These are phyloP conservation scores for Colletotrichum lupini DNA, from an alignment of 2,329 filamentous ascomycete species.

Conservation along the genomic window DNA sequence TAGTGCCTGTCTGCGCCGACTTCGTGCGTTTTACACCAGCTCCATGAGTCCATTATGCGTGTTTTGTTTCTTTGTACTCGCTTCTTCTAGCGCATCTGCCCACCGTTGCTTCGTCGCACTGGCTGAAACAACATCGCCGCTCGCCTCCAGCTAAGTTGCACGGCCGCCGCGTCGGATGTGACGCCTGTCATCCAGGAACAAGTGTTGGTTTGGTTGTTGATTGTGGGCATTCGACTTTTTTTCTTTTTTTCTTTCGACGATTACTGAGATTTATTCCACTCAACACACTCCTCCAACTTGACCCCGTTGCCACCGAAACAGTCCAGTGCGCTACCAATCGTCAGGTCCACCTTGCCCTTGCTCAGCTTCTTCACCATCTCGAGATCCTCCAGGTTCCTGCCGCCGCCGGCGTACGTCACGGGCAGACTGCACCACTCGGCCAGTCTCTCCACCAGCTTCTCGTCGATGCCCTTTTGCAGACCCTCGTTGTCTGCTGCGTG, in stretches of 20 bases:
- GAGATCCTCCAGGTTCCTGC: slow-evolving; percentile 82
- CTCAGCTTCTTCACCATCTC: slow-evolving; percentile 85
- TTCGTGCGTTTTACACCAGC: neutral
- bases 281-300: slow-evolving; percentile 87
- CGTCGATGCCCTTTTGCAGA: slow-evolving; percentile 89
- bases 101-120: slow-evolving; percentile 23
- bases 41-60: neutral
- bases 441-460: slow-evolving; percentile 80
- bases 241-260: slow-evolving; percentile 44
- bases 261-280: slow-evolving; percentile 75
- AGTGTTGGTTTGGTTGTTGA: neutral
- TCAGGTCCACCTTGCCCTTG: slow-evolving; percentile 85
- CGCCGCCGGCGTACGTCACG: slow-evolving; percentile 97
- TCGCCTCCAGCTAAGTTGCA: slow-evolving; percentile 10
- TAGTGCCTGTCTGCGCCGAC: neutral
- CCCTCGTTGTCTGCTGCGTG: slow-evolving; percentile 98
- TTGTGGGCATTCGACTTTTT: neutral
- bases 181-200: slow-evolving; percentile 29
- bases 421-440: slow-evolving; percentile 91
- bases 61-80: neutral
- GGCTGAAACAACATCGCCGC: slow-evolving; percentile 13
- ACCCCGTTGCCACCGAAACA: slow-evolving; percentile 93
- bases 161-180: slow-evolving; percentile 16
- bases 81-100: slow-evolving; percentile 16
- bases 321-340: slow-evolving; percentile 95